Evolutionary conservation across 148 eudicot species (phyloP).

Genomic region (Vaccinium darrowii): DNA sequence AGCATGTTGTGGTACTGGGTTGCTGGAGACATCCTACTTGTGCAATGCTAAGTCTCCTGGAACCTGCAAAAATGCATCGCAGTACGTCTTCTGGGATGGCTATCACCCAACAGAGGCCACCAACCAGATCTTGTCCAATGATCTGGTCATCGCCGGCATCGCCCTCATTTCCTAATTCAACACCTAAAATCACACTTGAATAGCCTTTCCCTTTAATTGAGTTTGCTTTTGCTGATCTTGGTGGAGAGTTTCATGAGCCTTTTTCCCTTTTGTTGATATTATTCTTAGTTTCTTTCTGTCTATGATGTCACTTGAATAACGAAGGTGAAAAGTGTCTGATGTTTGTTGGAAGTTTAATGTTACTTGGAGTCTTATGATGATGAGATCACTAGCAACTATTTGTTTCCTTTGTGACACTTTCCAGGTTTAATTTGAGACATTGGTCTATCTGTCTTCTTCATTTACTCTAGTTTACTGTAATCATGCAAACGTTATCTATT

Average conservation of each 20-base stretch:
- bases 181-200: not conserved
- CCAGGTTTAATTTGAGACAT: not conserved
- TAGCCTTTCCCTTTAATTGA: not conserved
- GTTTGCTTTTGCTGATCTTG: constrained; percentile 4
- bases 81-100: constrained; percentile 89
- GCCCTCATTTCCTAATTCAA: constrained; percentile 55
- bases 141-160: constrained; percentile 57
- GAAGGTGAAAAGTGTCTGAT: not conserved
- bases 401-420: not conserved
- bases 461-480: not conserved
- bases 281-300: not conserved
- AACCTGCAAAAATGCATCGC: constrained; percentile 72
- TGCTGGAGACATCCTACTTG: constrained; percentile 63
- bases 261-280: not conserved
- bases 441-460: not conserved
- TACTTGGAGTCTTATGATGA: not conserved
- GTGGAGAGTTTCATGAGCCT: not conserved
- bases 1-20: constrained; percentile 86
- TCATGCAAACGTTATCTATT: not conserved
- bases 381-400: not conserved
- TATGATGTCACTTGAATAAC: constrained; percentile 3
- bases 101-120: constrained; percentile 85
- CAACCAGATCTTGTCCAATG: constrained; percentile 60
- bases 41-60: constrained; percentile 71
- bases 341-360: not conserved